Base-by-base conservation (phyloP, 148 eudicot species). In the Agrostemma githago region DNA sequence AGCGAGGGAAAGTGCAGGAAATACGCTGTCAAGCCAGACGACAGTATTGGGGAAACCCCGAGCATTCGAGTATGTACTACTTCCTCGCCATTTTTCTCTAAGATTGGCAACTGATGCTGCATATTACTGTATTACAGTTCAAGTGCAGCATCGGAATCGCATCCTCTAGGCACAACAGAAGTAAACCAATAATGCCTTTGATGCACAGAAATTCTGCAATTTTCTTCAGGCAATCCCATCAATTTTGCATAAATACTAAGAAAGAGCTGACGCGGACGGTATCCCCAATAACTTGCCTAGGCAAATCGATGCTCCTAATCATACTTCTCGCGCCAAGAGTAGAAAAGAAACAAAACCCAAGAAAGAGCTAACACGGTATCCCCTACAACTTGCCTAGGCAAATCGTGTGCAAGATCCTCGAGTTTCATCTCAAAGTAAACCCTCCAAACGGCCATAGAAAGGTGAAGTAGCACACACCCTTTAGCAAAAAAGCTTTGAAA, bases 241-340 rank as follows among this genome's bases (percentile, higher is more conserved):
- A 53, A n/a, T n/a, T n/a, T n/a, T n/a, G n/a, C n/a, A n/a, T n/a
- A n/a, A n/a, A n/a, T n/a, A n/a, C n/a, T n/a, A n/a, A 39, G 34
- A 26, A 26, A 26, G 34, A 26, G 34, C 34, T 26, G 34, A 26
- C 34, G 1, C 34, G 34, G 34, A 26, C 34, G 34, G 34, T 26
- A 26, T 26, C 34, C 34, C 34, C 34, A 26, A 26, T 26, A 26
- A 26, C 34, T 26, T 26, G 34, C 34, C 34, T 26, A 26, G 34
- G 26, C 48, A 64, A n/a, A 65, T 14, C n/a, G 11, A 66, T 51
- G 15, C 19, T 42, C 64, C 76, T 74, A 93, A 81, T 93, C 98
- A 72, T 93, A 93, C 74, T 93, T 93, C 79, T 93, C 98, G 76
- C 94, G 90, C 98, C 98, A 93, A 5, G 95, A 86, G 76, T 83